Base-by-base conservation (phyloP, 306 rosid species). In the Malus fusca region DNA sequence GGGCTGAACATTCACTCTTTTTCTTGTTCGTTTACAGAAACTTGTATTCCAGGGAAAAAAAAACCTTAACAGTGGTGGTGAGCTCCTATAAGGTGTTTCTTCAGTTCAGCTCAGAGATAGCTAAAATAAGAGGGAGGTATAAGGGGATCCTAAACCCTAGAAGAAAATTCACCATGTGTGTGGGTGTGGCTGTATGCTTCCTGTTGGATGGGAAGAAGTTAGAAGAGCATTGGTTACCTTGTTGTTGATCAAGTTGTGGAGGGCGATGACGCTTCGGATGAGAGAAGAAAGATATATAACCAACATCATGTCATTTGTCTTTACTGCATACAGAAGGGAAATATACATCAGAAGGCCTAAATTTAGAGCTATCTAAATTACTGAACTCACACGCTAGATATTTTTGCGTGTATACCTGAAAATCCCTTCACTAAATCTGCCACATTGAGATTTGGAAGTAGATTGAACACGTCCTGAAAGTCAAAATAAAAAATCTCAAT, bases 221-320 rank as follows among this genome's bases (percentile, higher is more conserved):
- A 53, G 28, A 64, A 23, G 46, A 43, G 26, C 3, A 63, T 30
- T 30, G 42, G 35, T 43, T 71, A 85, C 91, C 93, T 89, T 89
- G 75, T 89, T 89, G 58, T 85, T 89, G 78, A 89, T 89, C 82
- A 89, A 85, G 80, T 89, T 89, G 72, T 89, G 93, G 63, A 87
- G 93, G 14, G 93, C 93, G 23, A 89, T 83, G 69, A 87, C 88
- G 37, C 91, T 85, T 30, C 93, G 87, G 71, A 89, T 85, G 69
- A 89, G 87, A 72, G 88, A 87, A 43, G 89, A 82, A 26, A 89
- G 89, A 87, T 85, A 89, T 21, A 84, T 80, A 43, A 89, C 90
- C 84, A 85, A 69, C 89, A 87, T 85, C 93, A 89, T 87, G 79
- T 87, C 93, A 72, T 83, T 89, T 71, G 88, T 85, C 82, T 87